Conservation (phyloP, 805 yeast species). For the Yamadazyma akitaensis region DNA sequence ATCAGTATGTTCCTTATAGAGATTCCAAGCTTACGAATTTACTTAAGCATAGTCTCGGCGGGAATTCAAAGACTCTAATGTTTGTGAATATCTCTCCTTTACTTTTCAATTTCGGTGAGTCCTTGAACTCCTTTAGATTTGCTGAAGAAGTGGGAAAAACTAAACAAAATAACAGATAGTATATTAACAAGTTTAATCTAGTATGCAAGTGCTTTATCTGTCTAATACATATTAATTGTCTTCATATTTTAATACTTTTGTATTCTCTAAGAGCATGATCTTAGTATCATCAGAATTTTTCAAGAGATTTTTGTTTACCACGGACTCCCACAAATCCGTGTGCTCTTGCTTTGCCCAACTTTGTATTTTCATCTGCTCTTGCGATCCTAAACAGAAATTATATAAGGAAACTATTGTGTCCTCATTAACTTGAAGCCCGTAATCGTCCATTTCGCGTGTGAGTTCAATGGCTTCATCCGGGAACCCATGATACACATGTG, state of each 20-base stretch:
- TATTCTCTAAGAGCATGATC: conserved; percentile 14
- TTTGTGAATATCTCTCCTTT: conserved; percentile 84
- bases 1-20: conserved; percentile 60
- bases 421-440: conserved; percentile 41
- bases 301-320: conserved; percentile 22
- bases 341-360: conserved; percentile 33
- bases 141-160: conserved; percentile 80
- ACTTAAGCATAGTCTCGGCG: conserved; percentile 78
- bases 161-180: conserved; percentile 12
- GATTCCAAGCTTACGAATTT: conserved; percentile 77
- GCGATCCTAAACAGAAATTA: conserved; percentile 37
- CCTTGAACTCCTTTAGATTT: conserved; percentile 80
- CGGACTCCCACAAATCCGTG: conserved; percentile 26
- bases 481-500: conserved; percentile 66
- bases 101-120: conserved; percentile 61
- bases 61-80: conserved; percentile 87
- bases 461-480: conserved; percentile 53
- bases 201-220: background rate
- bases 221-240: background rate
- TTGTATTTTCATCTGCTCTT: conserved; percentile 27
- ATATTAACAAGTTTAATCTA: conserved; percentile 7
- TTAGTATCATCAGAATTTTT: conserved; percentile 28
- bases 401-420: conserved; percentile 47
- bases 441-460: conserved; percentile 45
- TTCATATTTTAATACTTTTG: background rate